Evolutionary conservation across 2,329 filamentous ascomycete species (phyloP), one percentile per base, ranked within the genome.

Genomic region (Gliomastix tumulicola): DNA sequence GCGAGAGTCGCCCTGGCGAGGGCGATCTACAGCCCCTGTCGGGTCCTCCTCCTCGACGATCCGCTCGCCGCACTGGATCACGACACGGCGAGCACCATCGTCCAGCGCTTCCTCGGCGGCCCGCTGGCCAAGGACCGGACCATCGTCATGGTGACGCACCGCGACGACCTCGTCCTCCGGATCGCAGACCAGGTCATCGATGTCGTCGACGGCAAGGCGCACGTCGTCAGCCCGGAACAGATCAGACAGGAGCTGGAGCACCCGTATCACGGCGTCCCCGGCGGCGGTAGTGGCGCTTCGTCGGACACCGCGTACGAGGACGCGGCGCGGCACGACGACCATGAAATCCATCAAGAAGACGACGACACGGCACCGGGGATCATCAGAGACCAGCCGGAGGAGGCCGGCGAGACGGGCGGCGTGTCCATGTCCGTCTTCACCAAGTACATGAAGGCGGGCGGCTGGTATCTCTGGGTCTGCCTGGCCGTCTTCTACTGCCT

Each of bases 371-470:
- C 39, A 2, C 18, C 37, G 0, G 39, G 27, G 3, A 20, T 48
- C 11, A 20, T 48, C 11, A 53, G 48, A 4, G 51, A 57, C 0
- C 47, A 49, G 1, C 59, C 58, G 0, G 60, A 63, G 27, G 56
- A 61, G 18, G 45, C 53, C 0, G 44, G 50, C 1, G 55, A 58
- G 22, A 57, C 85, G 41, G 88, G 88, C 15, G 79, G 84, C 2
- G 84, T 95, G 2, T 76, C 88, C 48, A 63, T 77, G 10, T 71
- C 71, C 7, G 81, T 94, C 0, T 95, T 94, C 52, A 88, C 84
- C 79, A 78, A 80, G 44, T 95, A 94, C 46, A 79, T 94, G 60
- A 84, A 79, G 56, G 86, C 88, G 6, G 88, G 88, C 3, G 82
- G 78, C 11, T 66, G 89, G 31, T 68, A 67, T 38, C 87, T 81